Base-by-base conservation (phyloP, 2,329 filamentous ascomycete genomes). In the Chrysoporthe austroafricana region DNA sequence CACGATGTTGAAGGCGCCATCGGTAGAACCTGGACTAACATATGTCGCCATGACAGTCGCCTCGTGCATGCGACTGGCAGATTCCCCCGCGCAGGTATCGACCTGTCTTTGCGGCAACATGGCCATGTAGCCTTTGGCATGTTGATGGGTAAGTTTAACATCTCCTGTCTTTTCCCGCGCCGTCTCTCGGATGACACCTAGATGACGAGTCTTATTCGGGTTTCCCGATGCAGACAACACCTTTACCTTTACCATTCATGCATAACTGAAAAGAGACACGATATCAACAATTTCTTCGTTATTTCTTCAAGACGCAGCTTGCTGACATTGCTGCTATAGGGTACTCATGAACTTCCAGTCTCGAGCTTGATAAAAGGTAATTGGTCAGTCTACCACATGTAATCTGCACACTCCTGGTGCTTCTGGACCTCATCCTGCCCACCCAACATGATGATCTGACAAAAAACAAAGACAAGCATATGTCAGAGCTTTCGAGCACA, bases 401-500 rank as follows among this genome's bases (percentile, higher is more conserved):
- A 9, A 26, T n/a, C 57, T 62, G 4, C 16, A 32, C 26, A 8
- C 16, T 56, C 39, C 36, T 6, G 46, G 50, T 2, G n/a, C 26
- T 36, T 14, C 32, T 14, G 11, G 18, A 34, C 32, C 50, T 43
- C 18, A 36, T 39, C 60, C 54, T 13, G 52, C 61, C 52, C 39
- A 32, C 46, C 62, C 80, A 74, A 76, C 74, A 88, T 96, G 93
- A 96, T 96, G 92, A 96, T 86, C 79, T 85, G 90, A 87, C 85
- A 83, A 85, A 86, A 84, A 80, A 82, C 90, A 58, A 54, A 89
- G 93, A 96, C 93, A 96, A 96, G 93, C 93, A 96, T 96, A 96
- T 96, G 93, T 96, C 93, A 86, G 90, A 96, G 93, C 88, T 85
- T 82, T 71, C 78, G 78, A 78, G 83, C 82, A 70, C 76, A 76